Base-by-base conservation (phyloP, 768 basidiomycete genomes). In the Brasilioporus rufonigricans region DNA sequence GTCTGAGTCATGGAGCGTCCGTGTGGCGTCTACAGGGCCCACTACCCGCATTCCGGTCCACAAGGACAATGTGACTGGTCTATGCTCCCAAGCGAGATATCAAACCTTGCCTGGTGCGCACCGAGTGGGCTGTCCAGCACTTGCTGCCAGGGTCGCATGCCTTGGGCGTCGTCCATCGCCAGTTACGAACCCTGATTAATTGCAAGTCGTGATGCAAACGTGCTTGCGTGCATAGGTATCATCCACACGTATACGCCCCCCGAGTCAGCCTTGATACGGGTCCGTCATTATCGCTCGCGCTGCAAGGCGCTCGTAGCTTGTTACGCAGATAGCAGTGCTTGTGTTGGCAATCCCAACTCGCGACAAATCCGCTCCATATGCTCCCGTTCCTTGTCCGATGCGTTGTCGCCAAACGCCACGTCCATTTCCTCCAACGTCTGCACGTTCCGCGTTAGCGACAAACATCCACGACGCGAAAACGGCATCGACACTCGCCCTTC, bases 341-440 rank as follows among this genome's bases (percentile, higher is more conserved):
- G 61, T 14, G 36, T 19, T 14, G 71, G 71, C 26, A 71, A 56
- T 8, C 69, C 69, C 26, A 72, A 61, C 19, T 69, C 57, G 16
- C 58, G 61, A 47, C 63, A 67, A 36, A 71, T 69, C 24, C n/a
- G 39, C 23, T 55, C 57, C 71, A 69, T 65, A 16, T 52, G 69
- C 18, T 67, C 55, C 6, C 57, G 65, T 48, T 67, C 66, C 45
- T 59, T 57, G 1, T 66, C 68, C 11, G 67, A 56, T 44, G 65
- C 52, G 13, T 61, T 60, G 18, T 71, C 71, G 9, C 69, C 71
- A 57, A 71, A 71, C 16, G 63, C 65, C 3, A 60, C 63, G 29
- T 71, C 63, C 71, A 71, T 72, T 36, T 72, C 69, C 50, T 71
- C 69, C 47, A 71, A 47, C 1, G 71, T 71, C 71, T 72, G 40